These are phyloP conservation scores for Cornus suecica DNA, from an alignment of 148 eudicot genomes.

Conservation along the genomic window DNA sequence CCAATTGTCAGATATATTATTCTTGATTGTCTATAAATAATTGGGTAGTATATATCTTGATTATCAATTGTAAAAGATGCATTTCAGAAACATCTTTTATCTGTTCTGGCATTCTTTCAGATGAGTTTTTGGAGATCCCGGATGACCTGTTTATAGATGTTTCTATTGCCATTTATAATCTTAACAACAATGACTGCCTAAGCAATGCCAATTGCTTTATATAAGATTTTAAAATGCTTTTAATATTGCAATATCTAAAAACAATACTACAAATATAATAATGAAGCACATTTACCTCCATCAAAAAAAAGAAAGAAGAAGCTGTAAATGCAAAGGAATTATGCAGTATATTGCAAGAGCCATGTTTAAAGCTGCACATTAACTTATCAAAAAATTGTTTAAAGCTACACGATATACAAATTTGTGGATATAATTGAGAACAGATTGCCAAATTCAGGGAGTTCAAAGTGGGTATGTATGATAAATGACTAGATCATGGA, in stretches of 20 bases:
- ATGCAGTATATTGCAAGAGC: neutral
- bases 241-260: neutral
- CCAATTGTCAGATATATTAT: neutral
- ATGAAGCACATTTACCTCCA: neutral
- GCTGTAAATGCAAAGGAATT: no score
- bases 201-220: neutral
- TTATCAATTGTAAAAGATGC: neutral
- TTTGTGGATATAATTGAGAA: neutral
- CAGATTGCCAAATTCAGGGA: no score
- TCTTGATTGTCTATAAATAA: neutral
- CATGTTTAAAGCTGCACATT: neutral
- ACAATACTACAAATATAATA: neutral
- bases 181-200: neutral
- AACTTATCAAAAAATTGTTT: neutral
- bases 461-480: no score
- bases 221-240: neutral
- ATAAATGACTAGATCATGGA: neutral
- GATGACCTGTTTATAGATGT: neutral
- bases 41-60: neutral
- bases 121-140: neutral
- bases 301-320: no score
- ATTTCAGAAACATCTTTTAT: neutral
- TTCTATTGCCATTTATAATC: neutral
- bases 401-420: neutral
- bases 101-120: neutral